Conservation (phyloP, 495 filamentous ascomycete genomes). For the Glonium stellatum region DNA sequence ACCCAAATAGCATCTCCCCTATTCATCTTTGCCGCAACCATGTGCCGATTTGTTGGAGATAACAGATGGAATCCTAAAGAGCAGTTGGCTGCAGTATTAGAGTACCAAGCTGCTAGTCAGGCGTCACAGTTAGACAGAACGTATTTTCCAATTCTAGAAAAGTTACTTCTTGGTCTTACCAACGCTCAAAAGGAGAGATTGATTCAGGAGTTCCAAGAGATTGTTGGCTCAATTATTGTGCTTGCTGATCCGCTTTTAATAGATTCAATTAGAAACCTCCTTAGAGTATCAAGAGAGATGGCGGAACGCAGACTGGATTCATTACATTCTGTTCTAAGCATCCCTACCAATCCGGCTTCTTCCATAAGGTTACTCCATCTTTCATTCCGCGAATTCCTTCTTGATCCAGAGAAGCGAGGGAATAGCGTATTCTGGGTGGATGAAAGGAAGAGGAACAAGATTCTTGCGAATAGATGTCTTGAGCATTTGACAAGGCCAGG, state of each 20-base stretch:
- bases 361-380: conserved; percentile 41
- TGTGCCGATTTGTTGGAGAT: conserved; percentile 22
- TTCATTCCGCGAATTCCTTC: conserved; percentile 47
- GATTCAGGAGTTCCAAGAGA: conserved; percentile 19
- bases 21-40: conserved; percentile 25
- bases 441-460: conserved; percentile 32
- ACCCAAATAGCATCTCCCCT: conserved; percentile 34
- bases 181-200: conserved; percentile 3
- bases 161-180: conserved; percentile 9
- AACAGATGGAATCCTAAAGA: conserved; percentile 8
- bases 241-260: conserved; percentile 28
- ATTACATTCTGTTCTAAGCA: conserved; percentile 34
- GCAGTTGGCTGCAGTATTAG: conserved; percentile 10
- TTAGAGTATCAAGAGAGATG: conserved; percentile 4
- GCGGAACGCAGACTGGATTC: conserved; percentile 20
- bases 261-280: conserved; percentile 25
- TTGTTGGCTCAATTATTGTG: conserved; percentile 33
- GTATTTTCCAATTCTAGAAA: conserved; percentile 20
- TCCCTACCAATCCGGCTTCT: conserved; percentile 19
- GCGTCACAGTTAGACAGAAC: conserved; percentile 16
- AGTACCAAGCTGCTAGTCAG: conserved; percentile 3
- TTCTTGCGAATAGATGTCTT: conserved; percentile 33
- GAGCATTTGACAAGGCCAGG: conserved; percentile 18
- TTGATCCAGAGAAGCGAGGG: conserved; percentile 31
- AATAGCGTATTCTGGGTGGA: conserved; percentile 37